phyloP scores from a whole-genome alignment of 176 grass and related monocot species.

The Carex myosuroides region DNA sequence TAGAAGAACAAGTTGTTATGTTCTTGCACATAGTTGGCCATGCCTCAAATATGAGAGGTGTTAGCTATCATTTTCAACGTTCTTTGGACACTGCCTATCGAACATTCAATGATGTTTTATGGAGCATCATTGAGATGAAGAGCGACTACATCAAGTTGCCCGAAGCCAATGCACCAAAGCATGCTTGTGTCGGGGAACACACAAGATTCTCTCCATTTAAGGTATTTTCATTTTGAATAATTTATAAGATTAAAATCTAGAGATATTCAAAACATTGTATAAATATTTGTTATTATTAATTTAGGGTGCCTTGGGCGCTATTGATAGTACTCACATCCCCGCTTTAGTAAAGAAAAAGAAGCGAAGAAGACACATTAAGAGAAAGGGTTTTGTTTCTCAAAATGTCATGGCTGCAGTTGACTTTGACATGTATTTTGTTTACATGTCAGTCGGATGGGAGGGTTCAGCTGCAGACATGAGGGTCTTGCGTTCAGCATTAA shows the following conservation, averaged over 20 bases:
- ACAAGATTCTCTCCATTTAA: background rate
- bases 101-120: too few relatives aligned
- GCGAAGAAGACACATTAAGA: too few relatives aligned
- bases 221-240: background rate
- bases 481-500: background rate
- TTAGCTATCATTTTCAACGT: too few relatives aligned
- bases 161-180: too few relatives aligned
- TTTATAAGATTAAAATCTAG: background rate
- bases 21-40: too few relatives aligned
- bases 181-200: too few relatives aligned
- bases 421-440: background rate
- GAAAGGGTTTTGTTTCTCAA: too few relatives aligned
- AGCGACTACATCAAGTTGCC: background rate
- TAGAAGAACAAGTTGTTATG: background rate
- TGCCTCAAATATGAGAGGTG: too few relatives aligned
- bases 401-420: background rate
- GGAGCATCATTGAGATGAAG: background rate
- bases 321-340: too few relatives aligned
- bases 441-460: background rate
- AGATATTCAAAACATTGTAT: background rate
- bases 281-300: background rate
- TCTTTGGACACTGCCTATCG: too few relatives aligned
- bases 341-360: too few relatives aligned
- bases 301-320: too few relatives aligned
- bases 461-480: background rate